Evolutionary conservation across 202 grass and related monocot genomes (phyloP).

Genomic region (Musa balbisiana): DNA sequence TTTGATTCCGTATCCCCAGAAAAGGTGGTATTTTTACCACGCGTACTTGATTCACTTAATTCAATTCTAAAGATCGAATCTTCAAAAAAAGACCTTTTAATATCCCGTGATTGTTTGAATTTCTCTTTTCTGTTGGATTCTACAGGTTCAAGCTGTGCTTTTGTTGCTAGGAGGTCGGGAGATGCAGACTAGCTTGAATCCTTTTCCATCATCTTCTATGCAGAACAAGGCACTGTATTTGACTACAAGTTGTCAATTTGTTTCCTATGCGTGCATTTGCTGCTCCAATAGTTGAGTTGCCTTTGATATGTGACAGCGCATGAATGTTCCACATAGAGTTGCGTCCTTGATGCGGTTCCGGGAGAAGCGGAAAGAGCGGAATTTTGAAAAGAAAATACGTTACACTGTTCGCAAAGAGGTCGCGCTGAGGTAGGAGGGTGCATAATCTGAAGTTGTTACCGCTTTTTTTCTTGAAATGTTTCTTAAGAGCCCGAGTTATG

Average conservation of each 20-base stretch:
- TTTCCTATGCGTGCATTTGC: neutral
- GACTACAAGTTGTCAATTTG: neutral
- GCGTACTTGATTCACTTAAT: neutral
- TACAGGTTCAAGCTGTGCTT: conserved; percentile 20
- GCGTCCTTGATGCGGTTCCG: conserved; percentile 17
- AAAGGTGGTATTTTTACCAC: conserved; percentile 42
- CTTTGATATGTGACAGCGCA: neutral
- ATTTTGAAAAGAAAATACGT: conserved; percentile 22
- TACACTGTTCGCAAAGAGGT: conserved; percentile 23
- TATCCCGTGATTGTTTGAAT: neutral
- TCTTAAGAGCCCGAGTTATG: neutral
- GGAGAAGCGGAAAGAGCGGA: conserved; percentile 18
- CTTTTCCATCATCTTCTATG: neutral
- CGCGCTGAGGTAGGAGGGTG: conserved; percentile 1
- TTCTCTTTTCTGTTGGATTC: neutral
- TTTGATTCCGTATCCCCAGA: conserved; percentile 64
- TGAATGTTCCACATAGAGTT: conserved; percentile 15
- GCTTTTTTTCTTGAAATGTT: neutral
- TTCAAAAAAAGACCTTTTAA: neutral
- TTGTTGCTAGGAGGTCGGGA: conserved; percentile 18
- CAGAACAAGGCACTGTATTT: neutral
- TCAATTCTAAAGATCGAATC: neutral
- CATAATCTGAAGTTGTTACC: neutral
- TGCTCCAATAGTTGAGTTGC: neutral
- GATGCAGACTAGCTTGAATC: neutral